Percentiles rank a stretch among this genome's conserved stretches.
These are phyloP conservation scores for Calamus simplicifolius DNA, from an alignment of 176 grass and related monocot species.

Conservation along the genomic window DNA sequence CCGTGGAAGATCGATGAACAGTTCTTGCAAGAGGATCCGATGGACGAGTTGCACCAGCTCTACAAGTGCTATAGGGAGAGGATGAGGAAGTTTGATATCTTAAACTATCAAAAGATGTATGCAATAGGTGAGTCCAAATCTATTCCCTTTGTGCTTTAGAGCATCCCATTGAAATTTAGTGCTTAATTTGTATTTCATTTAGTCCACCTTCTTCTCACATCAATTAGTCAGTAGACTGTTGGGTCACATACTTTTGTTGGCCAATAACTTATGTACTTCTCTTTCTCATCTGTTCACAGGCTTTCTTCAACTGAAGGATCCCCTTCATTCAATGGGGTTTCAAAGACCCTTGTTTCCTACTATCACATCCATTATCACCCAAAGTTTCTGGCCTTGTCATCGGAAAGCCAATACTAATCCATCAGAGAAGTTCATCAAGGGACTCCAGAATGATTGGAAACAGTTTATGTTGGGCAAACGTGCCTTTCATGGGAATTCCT, in stretches of 20 bases:
- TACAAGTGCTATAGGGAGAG: constrained; percentile 89
- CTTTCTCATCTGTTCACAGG: constrained; percentile 27
- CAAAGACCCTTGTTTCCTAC: constrained; percentile 52
- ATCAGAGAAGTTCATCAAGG: constrained; percentile 60
- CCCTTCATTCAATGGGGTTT: constrained; percentile 36
- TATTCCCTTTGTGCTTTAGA: neutral
- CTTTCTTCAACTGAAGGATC: constrained; percentile 73
- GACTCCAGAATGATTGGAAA: constrained; percentile 77
- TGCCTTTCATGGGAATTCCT: constrained; percentile 97
- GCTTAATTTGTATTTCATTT: neutral
- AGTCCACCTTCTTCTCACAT: too few relatives aligned
- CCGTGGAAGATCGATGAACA: constrained; percentile 79
- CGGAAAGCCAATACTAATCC: constrained; percentile 43
- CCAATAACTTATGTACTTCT: too few relatives aligned
- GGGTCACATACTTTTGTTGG: too few relatives aligned
- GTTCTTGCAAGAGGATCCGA: constrained; percentile 66
- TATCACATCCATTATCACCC: constrained; percentile 57
- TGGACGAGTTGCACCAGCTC: constrained; percentile 91
- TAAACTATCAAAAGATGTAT: constrained; percentile 92
- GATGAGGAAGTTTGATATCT: constrained; percentile 94
- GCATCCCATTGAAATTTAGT: constrained; percentile 4
- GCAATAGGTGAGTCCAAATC: constrained; percentile 58
- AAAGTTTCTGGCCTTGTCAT: constrained; percentile 43
- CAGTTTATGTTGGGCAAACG: constrained; percentile 84
- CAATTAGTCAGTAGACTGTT: too few relatives aligned